Conservation (phyloP, 495 filamentous ascomycete species). For the Neurospora tetraspora region DNA sequence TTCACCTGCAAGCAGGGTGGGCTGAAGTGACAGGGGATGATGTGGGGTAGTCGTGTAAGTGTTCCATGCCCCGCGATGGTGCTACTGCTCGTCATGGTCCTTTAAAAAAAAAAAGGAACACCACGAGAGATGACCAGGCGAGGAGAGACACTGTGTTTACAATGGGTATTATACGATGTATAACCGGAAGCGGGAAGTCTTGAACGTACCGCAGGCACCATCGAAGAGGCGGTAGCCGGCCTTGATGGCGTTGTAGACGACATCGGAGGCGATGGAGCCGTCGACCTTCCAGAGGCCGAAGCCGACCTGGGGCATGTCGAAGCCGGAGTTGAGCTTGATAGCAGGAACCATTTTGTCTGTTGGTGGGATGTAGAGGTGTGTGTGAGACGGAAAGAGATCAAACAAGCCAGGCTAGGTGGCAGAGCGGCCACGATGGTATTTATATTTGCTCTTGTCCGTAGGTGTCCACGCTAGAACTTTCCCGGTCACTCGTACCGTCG, state of each 20-base stretch:
- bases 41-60: conserved; percentile 13
- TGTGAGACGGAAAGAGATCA: conserved; percentile 7
- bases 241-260: conserved; percentile 85
- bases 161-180: not conserved
- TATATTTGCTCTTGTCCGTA: conserved; percentile 13
- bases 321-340: conserved; percentile 71
- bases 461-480: conserved; percentile 4
- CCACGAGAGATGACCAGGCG: not conserved
- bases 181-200: not conserved
- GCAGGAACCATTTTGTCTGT: conserved; percentile 35
- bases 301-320: conserved; percentile 82
- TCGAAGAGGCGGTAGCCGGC: conserved; percentile 79
- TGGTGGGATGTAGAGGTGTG: not conserved
- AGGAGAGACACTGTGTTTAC: not conserved
- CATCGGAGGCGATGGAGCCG: conserved; percentile 65
- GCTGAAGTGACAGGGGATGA: conserved; percentile 13
- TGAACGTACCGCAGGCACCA: conserved; percentile 65
- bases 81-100: not conserved
- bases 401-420: not conserved
- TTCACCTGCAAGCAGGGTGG: conserved; percentile 7
- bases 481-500: not conserved
- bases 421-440: conserved; percentile 14
- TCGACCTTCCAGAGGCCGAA: conserved; percentile 80
- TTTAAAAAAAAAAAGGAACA: too few relatives aligned
- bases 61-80: not conserved